Conservation (phyloP, 805 yeast species). For the Metschnikowia peoriensis region DNA sequence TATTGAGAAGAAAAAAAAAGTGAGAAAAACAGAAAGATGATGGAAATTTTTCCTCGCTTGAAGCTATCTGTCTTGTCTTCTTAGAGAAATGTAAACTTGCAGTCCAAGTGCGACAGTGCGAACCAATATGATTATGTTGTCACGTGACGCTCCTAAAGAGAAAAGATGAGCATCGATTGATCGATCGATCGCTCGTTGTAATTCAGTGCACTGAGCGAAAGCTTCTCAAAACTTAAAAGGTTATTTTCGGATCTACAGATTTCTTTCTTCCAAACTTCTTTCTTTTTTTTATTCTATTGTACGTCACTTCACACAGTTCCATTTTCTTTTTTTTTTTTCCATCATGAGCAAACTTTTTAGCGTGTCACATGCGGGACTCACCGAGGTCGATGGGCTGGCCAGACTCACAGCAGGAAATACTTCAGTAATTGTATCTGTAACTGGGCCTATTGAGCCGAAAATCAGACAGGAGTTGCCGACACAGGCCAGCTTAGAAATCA, state of each 20-base stretch:
- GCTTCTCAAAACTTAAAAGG: too few relatives aligned
- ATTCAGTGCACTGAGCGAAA: too few relatives aligned
- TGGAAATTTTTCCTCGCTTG: too few relatives aligned
- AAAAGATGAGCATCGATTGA: background rate
- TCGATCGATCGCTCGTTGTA: too few relatives aligned
- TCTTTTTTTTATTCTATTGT: too few relatives aligned
- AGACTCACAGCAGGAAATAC: conserved; percentile 50
- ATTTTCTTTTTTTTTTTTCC: too few relatives aligned
- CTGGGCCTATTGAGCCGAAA: conserved; percentile 90
- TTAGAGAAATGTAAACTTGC: background rate
- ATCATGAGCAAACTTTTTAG: conserved; percentile 2
- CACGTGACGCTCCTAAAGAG: background rate
- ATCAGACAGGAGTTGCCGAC: conserved; percentile 82
- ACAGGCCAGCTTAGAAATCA: conserved; percentile 70
- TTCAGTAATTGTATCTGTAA: conserved; percentile 68
- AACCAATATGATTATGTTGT: background rate
- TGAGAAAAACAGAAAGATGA: too few relatives aligned
- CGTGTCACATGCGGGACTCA: conserved; percentile 33
- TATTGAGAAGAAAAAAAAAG: background rate
- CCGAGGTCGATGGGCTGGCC: conserved; percentile 81
- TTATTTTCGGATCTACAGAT: too few relatives aligned
- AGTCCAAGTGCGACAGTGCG: background rate
- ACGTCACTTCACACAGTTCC: too few relatives aligned
- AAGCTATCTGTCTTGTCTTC: too few relatives aligned
- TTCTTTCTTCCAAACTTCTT: too few relatives aligned